Evolutionary conservation across 352 stramenopile genomes (phyloP), one percentile per base, ranked within the genome.

Genomic region (Phytophthora crassamura): DNA sequence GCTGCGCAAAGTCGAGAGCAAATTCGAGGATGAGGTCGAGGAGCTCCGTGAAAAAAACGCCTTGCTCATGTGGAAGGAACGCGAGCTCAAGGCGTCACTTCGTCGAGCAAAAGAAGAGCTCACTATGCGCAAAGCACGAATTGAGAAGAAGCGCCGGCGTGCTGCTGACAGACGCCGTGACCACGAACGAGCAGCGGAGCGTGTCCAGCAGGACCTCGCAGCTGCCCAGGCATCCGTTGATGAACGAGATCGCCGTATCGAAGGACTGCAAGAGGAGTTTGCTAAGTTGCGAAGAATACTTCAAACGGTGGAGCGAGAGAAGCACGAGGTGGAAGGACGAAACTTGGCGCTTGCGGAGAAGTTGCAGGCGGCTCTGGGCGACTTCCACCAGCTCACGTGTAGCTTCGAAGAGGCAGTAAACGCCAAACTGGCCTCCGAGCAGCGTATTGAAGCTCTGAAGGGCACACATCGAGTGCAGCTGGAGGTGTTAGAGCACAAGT

Each of bases 11-110:
- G 54, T 93, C 15, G 86, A 95, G 64, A 89, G 78, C 58, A 91
- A 91, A 55, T 90, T 90, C 51, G 72, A 87, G 57, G 85, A 94
- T 63, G 83, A 95, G 47, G 69, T 94, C 15, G 85, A 94, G 48
- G 67, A 78, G 38, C 74, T 94, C 7, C 84, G 85, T 36, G 80
- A 93, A 51, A 74, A 84, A 41, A 89, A 89, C 61, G 77, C 83
- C 12, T 66, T 89, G 59, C 77, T 91, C 25, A 57, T 72, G 33
- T 91, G 82, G 77, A 84, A 86, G 38, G 81, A 89, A 64, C 82
- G 82, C 30, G 87, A 95, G 56, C 72, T 93, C 46, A 93, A 90
- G 68, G 75, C 77, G 15, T 75, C 85, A 46, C 60, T 94, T 42
- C 78, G 85, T 10, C 67, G 79, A 41, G 65, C 75, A 14, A 77